Conservation (phyloP, 306 rosid species). For the Ochetophila trinervis region DNA sequence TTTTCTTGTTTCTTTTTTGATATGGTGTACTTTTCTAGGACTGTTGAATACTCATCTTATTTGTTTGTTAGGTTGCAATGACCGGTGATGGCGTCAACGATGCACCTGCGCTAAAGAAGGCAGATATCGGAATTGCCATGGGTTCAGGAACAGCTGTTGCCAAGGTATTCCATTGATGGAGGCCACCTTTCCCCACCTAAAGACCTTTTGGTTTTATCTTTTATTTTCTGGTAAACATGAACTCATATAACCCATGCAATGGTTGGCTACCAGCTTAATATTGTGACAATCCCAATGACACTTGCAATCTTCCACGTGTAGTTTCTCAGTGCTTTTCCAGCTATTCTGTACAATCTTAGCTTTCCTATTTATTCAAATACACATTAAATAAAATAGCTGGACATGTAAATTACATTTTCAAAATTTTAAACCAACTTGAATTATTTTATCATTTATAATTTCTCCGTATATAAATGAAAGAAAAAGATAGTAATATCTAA, state of each 20-base stretch:
- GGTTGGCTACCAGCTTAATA: background rate
- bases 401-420: background rate
- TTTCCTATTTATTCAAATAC: background rate
- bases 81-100: constrained; percentile 99
- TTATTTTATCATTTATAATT: background rate
- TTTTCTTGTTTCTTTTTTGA: background rate
- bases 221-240: background rate
- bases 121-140: constrained; percentile 99
- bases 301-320: constrained; percentile 6
- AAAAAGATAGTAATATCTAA: background rate
- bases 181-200: constrained; percentile 10
- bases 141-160: constrained; percentile 99
- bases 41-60: constrained; percentile 12
- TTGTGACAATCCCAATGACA: background rate
- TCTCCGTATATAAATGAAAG: background rate
- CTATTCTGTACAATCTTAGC: background rate
- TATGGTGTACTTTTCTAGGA: background rate
- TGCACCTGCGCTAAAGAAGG: constrained; percentile 96
- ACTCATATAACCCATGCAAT: background rate
- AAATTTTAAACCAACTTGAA: background rate
- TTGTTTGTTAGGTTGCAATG: constrained; percentile 83
- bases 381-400: background rate
- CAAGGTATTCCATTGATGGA: constrained; percentile 47
- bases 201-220: background rate
- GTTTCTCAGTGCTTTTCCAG: constrained; percentile 7